Evolutionary conservation across 805 yeast species (phyloP).

Genomic region (Scheffersomyces coipomensis): DNA sequence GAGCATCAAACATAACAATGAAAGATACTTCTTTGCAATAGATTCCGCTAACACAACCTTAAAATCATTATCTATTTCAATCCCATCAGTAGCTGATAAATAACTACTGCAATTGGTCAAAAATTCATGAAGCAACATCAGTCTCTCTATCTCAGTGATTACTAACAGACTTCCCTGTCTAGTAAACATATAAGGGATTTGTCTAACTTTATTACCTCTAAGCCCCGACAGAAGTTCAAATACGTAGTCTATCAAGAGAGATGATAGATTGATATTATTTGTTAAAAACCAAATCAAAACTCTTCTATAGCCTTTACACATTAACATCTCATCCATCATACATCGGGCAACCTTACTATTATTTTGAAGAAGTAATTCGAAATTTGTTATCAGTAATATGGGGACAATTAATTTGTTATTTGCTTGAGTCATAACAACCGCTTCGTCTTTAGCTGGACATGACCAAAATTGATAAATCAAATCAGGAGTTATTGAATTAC

Average conservation of each 20-base stretch:
- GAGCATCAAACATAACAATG: constrained; percentile 62
- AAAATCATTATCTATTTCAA: constrained; percentile 26
- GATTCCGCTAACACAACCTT: constrained; percentile 28
- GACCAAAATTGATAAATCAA: constrained; percentile 48
- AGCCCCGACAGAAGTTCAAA: constrained; percentile 57
- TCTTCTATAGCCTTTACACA: constrained; percentile 64
- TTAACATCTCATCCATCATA: constrained; percentile 67
- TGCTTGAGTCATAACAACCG: constrained; percentile 20
- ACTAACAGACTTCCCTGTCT: constrained; percentile 51
- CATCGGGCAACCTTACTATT: constrained; percentile 55
- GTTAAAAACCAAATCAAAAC: constrained; percentile 67
- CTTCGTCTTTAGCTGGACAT: constrained; percentile 24
- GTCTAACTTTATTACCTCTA: constrained; percentile 44
- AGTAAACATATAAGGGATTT: constrained; percentile 41
- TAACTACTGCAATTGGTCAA: constrained; percentile 48
- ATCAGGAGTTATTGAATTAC: constrained; percentile 45
- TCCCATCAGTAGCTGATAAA: constrained; percentile 29
- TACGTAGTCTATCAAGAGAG: constrained; percentile 58
- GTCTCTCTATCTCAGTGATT: constrained; percentile 57
- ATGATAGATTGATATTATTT: constrained; percentile 52
- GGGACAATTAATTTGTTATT: constrained; percentile 29
- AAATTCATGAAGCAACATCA: constrained; percentile 71
- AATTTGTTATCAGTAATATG: constrained; percentile 33
- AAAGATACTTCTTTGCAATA: constrained; percentile 43
- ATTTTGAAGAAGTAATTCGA: constrained; percentile 50